Percentiles rank a stretch among this genome's conserved stretches.
These are phyloP conservation scores for Dinochytrium kinnereticum DNA, from an alignment of 371 early-diverging fungal genomes.

Conservation along the genomic window DNA sequence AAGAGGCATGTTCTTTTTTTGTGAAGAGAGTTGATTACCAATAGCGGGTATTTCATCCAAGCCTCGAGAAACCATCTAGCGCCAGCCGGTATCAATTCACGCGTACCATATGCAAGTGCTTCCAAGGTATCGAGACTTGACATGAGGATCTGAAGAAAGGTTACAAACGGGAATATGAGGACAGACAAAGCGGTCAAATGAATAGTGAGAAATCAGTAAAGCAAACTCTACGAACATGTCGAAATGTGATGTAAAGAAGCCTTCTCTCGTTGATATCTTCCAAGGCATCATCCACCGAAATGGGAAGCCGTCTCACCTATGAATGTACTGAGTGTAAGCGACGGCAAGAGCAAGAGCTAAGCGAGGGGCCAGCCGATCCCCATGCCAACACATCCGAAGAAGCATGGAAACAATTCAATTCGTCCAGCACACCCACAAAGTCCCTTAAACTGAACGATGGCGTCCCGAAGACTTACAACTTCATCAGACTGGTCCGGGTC, in stretches of 20 bases:
- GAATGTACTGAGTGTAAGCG: too few relatives aligned
- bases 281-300: conserved; percentile 18
- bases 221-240: conserved; percentile 15
- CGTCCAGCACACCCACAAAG: too few relatives aligned
- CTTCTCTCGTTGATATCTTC: conserved; percentile 13
- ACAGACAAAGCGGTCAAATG: too few relatives aligned
- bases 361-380: too few relatives aligned
- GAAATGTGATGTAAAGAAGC: conserved; percentile 26
- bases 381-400: too few relatives aligned
- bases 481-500: neutral
- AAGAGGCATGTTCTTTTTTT: too few relatives aligned
- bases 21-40: neutral
- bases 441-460: too few relatives aligned
- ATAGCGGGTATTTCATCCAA: conserved; percentile 22
- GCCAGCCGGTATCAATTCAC: conserved; percentile 19
- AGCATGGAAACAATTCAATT: too few relatives aligned
- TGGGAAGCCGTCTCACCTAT: conserved; percentile 11
- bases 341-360: too few relatives aligned
- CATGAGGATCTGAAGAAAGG: conserved; percentile 17
- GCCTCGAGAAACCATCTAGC: conserved; percentile 20
- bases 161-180: neutral
- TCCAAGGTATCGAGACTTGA: conserved; percentile 24
- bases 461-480: too few relatives aligned
- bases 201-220: neutral
- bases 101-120: conserved; percentile 17